A percentile compares a stretch with the other conserved stretches of the same genome.
Evolutionary conservation across 2,329 filamentous ascomycete species (phyloP).

Genomic region (Diplodia corticola): DNA sequence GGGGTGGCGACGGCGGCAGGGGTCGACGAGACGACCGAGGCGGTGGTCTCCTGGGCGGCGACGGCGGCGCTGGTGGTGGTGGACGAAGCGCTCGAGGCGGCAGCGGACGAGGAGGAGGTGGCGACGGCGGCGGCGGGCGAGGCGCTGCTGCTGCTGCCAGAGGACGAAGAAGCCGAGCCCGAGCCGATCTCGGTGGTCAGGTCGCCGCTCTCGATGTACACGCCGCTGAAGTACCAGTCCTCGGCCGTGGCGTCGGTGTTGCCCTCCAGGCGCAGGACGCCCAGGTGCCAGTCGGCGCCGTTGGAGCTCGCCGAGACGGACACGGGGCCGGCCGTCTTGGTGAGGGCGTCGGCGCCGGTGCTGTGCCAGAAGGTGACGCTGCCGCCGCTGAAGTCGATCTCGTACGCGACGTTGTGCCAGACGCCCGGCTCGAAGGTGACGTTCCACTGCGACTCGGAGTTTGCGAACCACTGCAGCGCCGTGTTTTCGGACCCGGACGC

Average conservation of each 20-base stretch:
- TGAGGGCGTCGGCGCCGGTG: constrained; percentile 61
- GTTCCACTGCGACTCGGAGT: constrained; percentile 63
- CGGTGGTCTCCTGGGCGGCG: neutral
- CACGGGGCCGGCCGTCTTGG: constrained; percentile 61
- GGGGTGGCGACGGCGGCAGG: neutral
- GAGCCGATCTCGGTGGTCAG: constrained; percentile 30
- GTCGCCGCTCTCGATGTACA: constrained; percentile 65
- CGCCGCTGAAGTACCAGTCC: constrained; percentile 71
- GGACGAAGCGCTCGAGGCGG: neutral
- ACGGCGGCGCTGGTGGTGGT: neutral
- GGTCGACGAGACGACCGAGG: neutral
- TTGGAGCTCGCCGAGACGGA: constrained; percentile 63
- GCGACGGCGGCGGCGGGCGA: neutral
- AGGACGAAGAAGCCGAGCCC: constrained; percentile 6
- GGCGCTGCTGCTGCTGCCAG: neutral
- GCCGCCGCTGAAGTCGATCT: constrained; percentile 65
- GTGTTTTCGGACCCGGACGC: constrained; percentile 52
- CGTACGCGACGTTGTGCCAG: constrained; percentile 76
- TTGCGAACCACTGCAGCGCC: constrained; percentile 65
- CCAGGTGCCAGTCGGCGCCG: constrained; percentile 72
- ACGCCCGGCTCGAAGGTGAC: constrained; percentile 61
- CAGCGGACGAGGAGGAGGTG: neutral
- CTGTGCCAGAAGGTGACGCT: constrained; percentile 71
- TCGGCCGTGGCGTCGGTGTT: constrained; percentile 55
- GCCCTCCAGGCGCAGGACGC: constrained; percentile 64